These are phyloP conservation scores for Ilyonectria mors-panacis DNA, from an alignment of 2,329 filamentous ascomycete species.

Conservation along the genomic window DNA sequence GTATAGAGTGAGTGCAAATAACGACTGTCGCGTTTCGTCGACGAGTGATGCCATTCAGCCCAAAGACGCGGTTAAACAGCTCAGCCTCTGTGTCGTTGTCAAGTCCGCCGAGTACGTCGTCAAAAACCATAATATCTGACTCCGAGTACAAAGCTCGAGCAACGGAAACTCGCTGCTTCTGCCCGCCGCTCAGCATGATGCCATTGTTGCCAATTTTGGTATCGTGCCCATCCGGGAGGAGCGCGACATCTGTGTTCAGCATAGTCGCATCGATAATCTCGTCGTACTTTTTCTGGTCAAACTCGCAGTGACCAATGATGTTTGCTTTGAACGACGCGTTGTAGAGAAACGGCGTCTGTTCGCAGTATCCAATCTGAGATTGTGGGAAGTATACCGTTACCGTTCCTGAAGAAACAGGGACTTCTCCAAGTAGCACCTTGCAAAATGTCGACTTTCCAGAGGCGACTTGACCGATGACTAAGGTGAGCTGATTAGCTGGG, in stretches of 20 bases:
- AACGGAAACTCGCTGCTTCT: constrained; percentile 55
- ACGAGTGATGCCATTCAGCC: constrained; percentile 57
- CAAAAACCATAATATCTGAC: constrained; percentile 58
- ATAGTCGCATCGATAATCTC: constrained; percentile 54
- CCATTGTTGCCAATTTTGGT: constrained; percentile 59
- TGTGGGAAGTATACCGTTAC: constrained; percentile 30
- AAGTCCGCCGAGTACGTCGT: constrained; percentile 62
- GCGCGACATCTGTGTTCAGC: constrained; percentile 50
- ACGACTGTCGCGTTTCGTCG: constrained; percentile 57
- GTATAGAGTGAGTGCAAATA: constrained; percentile 54
- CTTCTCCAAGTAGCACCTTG: constrained; percentile 54
- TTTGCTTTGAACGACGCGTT: constrained; percentile 56
- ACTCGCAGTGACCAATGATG: constrained; percentile 53
- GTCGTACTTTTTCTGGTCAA: constrained; percentile 52
- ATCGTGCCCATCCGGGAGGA: constrained; percentile 53
- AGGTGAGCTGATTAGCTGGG: constrained; percentile 45
- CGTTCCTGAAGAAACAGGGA: constrained; percentile 40
- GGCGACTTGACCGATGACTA: constrained; percentile 56
- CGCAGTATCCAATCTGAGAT: constrained; percentile 50
- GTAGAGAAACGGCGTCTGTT: constrained; percentile 52
- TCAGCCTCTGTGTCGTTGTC: constrained; percentile 61
- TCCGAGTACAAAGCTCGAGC: constrained; percentile 62
- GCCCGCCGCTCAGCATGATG: constrained; percentile 60
- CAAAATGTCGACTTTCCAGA: constrained; percentile 56
- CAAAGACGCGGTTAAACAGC: constrained; percentile 61